Base-by-base conservation (phyloP, 176 grass and related monocot genomes). In the Stipa capillata region DNA sequence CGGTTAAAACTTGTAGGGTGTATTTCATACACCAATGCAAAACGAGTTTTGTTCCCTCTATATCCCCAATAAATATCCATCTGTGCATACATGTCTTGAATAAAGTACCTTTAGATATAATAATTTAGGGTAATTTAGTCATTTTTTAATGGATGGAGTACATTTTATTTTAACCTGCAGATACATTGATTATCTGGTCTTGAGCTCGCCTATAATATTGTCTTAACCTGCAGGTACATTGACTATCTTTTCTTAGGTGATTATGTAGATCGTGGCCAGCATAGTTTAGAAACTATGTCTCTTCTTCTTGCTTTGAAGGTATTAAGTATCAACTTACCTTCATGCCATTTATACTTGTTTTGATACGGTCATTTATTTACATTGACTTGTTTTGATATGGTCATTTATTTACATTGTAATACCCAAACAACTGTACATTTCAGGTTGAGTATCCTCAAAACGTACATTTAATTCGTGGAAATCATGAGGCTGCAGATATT, bases 241-340 rank as follows among this genome's bases (percentile, higher is more conserved):
- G 97, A 99, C 91, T 99, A 99, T 84, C 90, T 99, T 17, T 99
- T 99, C 78, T 92, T 99, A 90, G 97, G 97, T 64, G 97, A 99
- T 86, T 99, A 99, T 78, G 97, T 99, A 70, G 97, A 99, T 77
- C 97, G 97, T 50, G 97, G 97, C 60, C 97, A 99, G 73, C 97
- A 99, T 86, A 99, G 97, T 89, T 87, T 99, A 77, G 97, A 99
- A 93, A 99, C 97, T 61, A 99, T 99, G 42, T 69, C 86, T 40
- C 97, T 99, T 91, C 97, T 99, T 76, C 92, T 99, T 88, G 97
- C 97, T 50, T 76, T 99, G 84, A 99, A 99, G 92, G 97, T 99
- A 95, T 78, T 72, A 44, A 43, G 8, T 75, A 4, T 54, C 23
- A 43, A 54, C 36, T 58, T 76, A 24, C 21, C 40, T 75, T 44